phyloP scores from a whole-genome alignment of 441 rosid species.

The Aleurites moluccanus region DNA sequence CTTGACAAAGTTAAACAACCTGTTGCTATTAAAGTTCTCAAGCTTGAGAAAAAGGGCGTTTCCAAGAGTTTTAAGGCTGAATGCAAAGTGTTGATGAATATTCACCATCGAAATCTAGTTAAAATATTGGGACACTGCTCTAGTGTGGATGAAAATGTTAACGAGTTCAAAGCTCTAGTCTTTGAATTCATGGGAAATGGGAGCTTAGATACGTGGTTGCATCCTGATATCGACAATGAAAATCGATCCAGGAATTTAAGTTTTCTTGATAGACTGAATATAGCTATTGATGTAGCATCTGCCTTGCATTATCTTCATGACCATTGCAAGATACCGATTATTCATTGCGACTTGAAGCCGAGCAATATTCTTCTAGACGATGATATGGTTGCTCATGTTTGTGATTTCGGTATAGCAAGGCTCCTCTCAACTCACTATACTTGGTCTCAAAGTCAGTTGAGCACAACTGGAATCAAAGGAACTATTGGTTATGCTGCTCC shows the following conservation, averaged over 20 bases:
- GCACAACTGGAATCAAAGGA: constrained; percentile 17
- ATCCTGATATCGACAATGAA: background rate
- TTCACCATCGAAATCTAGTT: constrained; percentile 34
- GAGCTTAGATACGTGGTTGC: constrained; percentile 37
- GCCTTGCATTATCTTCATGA: constrained; percentile 41
- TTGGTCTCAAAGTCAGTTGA: background rate
- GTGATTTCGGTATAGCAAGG: constrained; percentile 22
- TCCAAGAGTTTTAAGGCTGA: constrained; percentile 32
- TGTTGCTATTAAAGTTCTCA: constrained; percentile 34
- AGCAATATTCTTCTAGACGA: constrained; percentile 36
- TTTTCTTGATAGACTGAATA: constrained; percentile 25
- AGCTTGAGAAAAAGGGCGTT: constrained; percentile 28
- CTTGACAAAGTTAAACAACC: constrained; percentile 9
- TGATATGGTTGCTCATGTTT: constrained; percentile 12
- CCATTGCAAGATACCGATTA: constrained; percentile 21
- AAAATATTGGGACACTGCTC: constrained; percentile 28
- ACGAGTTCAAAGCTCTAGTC: constrained; percentile 35
- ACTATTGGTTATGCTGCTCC: constrained; percentile 23
- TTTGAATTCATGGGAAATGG: constrained; percentile 34
- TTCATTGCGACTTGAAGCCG: constrained; percentile 23
- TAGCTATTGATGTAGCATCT: constrained; percentile 33
- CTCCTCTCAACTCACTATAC: background rate
- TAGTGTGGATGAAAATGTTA: constrained; percentile 24
- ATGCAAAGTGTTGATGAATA: constrained; percentile 26
- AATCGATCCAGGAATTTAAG: background rate